Evolutionary conservation across 768 basidiomycete genomes (phyloP), one percentile per base, ranked within the genome.

Genomic region (Agaricus bisporus): DNA sequence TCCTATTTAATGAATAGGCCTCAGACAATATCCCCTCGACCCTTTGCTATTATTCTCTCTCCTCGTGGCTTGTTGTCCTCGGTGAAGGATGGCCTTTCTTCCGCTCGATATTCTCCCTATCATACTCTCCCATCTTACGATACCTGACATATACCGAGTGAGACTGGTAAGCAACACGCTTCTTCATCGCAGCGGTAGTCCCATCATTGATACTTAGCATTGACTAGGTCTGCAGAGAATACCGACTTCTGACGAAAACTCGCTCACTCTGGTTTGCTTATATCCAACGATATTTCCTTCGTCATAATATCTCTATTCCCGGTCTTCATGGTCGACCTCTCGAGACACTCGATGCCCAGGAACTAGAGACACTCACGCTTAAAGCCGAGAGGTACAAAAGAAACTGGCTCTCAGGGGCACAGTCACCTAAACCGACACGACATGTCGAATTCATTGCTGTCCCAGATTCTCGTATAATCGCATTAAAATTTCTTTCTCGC

Each of bases 261-360:
- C 77, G 74, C 35, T 65, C 70, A 38, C 68, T 85, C 38, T 86
- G 83, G 84, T 63, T 67, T 6, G 49, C 66, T 7, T 68, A 80
- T 20, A 61, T 85, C 28, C 67, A 66, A 12, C 64, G 56, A 26
- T 70, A 77, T 42, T 66, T 82, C 36, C 54, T 75, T 45, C 66
- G 70, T 7, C 58, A 67, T 22, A 66, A 72, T 57, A 63, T 83
- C 37, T 82, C 85, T 3, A 65, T 76, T 42, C 81, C 81, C 0
- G 56, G 71, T n/a, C 61, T 75, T 4, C 49, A 54, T 9, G 59
- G 63, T 12, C 60, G 60, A 41, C 49, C 65, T 10, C 53, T 79
- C 0, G 67, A 69, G 4, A 57, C 58, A 1, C 66, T 82, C n/a
- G 61, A 68, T 4, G 63, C 77, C 0, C 36, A 35, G 0, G 73